These are phyloP conservation scores for Graphiopsis chlorocephala DNA, from an alignment of 2,329 filamentous ascomycete genomes.

Conservation along the genomic window DNA sequence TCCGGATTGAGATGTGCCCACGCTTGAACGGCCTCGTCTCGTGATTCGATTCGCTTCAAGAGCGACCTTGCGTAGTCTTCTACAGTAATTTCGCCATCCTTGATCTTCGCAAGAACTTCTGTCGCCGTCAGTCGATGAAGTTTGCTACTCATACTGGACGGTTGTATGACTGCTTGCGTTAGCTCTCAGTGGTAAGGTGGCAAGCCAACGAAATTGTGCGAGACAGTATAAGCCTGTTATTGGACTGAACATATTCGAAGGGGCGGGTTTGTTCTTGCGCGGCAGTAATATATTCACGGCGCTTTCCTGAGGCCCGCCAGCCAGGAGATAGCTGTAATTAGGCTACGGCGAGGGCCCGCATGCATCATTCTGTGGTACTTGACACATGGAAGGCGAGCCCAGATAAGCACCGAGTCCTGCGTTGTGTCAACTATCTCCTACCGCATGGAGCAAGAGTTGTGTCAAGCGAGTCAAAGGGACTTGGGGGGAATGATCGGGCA, in stretches of 20 bases:
- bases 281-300: neutral
- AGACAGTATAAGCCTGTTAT: neutral
- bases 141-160: neutral
- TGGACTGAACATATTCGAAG: too few species aligned
- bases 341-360: neutral
- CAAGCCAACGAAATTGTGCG: neutral
- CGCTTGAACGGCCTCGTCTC: constrained; percentile 14
- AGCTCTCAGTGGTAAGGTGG: neutral
- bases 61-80: constrained; percentile 31
- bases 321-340: neutral
- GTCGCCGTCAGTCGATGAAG: constrained; percentile 43
- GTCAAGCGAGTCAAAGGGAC: neutral
- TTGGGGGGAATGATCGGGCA: neutral
- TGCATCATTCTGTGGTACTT: neutral
- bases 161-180: neutral
- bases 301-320: neutral
- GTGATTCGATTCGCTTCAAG: constrained; percentile 4
- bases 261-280: too few species aligned
- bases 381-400: neutral
- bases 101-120: constrained; percentile 40
- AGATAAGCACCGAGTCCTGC: neutral
- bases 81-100: constrained; percentile 45
- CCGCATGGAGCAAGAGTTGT: neutral
- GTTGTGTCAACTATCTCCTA: neutral
- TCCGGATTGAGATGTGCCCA: constrained; percentile 25